Evolutionary conservation across 495 filamentous ascomycete genomes (phyloP).

Genomic region (Usnea hakonensis): DNA sequence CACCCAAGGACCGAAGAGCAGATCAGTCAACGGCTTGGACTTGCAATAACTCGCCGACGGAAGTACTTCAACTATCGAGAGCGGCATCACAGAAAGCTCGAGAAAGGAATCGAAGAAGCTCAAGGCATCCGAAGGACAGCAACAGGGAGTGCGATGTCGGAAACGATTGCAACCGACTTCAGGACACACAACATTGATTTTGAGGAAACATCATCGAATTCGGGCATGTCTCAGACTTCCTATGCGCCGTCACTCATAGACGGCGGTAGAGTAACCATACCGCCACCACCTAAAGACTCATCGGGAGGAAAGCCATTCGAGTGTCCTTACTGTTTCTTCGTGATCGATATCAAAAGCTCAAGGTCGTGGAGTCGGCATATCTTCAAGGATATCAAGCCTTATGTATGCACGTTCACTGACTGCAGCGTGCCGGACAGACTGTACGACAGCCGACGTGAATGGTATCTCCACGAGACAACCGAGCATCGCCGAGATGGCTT

Average conservation of each 20-base stretch:
- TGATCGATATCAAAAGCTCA: not conserved
- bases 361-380: constrained; percentile 18
- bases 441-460: constrained; percentile 21
- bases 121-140: not conserved
- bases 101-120: constrained; percentile 12
- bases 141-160: not conserved
- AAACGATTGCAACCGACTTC: not conserved
- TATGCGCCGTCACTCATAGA: constrained; percentile 13
- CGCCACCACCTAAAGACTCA: constrained; percentile 10
- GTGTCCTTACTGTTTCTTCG: constrained; percentile 18
- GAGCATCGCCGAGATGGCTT: not conserved
- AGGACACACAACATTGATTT: not conserved
- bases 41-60: constrained; percentile 35
- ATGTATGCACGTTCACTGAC: constrained; percentile 18
- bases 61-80: constrained; percentile 38
- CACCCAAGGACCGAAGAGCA: constrained; percentile 20
- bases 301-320: constrained; percentile 12
- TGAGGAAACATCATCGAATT: not conserved
- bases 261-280: constrained; percentile 13
- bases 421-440: constrained; percentile 12
- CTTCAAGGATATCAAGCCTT: constrained; percentile 22
- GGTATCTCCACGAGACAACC: constrained; percentile 16
- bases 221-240: constrained; percentile 13
- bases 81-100: constrained; percentile 33
- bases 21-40: constrained; percentile 33